Evolutionary conservation across 768 basidiomycete species (phyloP), one percentile per base, ranked within the genome.

Genomic region (Leccinum uliginosum): DNA sequence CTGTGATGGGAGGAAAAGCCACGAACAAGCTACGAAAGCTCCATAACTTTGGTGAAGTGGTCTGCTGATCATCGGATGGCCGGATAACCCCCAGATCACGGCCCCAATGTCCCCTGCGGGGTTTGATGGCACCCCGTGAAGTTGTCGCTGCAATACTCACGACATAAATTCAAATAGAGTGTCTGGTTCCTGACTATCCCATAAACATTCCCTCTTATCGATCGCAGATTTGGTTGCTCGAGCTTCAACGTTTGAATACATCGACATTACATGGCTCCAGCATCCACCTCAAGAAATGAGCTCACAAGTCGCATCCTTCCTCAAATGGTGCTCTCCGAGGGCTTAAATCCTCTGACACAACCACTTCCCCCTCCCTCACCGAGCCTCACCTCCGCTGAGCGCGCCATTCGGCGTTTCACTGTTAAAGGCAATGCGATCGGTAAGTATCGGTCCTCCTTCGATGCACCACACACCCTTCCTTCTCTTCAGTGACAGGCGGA

Each of bases 361-460:
- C 65, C 71, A 0, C 10, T 69, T 6, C 44, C 57, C 9, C 63
- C 69, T 46, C 54, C 57, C 3, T 61, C 62, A 17, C 51, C 63
- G 15, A 47, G 48, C 32, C 59, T 66, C 11, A 35, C 60, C 12
- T 58, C 67, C 5, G 50, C 65, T 23, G 67, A 73, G 47, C 59
- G 66, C 30, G 76, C 77, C 5, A 51, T 53, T 2, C 62, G 68
- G 53, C 68, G 77, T 12, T 79, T 78, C 51, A 53, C 70, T 7
- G 58, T 79, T 26, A 59, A 51, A 53, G 77, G 78, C 3, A 79
- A 77, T 45, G 76, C 74, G 2, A 74, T 79, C 34, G 71, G 76
- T 77, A 56, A 46, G 72, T 54, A 38, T 43, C 5, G 45, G 19
- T 8, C 32, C 12, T 32, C 14, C 21, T 32, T 17, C 32, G 1